Evolutionary conservation across 345 rosid genomes (phyloP).

Genomic region (Eucalyptus pauciflora): DNA sequence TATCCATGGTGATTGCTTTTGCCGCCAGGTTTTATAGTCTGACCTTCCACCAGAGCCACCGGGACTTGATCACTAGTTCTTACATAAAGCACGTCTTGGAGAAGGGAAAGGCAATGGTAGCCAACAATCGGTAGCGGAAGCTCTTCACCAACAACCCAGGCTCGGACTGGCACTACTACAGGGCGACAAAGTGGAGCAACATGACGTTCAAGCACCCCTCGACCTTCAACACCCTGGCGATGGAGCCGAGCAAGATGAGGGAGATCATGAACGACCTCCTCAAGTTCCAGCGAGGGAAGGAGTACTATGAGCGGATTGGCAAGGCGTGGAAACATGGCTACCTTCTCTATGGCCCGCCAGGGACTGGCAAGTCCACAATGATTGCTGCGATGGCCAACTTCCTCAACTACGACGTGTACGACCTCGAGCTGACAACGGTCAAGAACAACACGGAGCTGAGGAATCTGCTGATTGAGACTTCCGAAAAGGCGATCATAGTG

Average conservation of each 20-base stretch:
- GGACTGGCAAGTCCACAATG: slow-evolving; percentile 28
- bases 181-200: slow-evolving; percentile 11
- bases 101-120: slow-evolving; percentile 24
- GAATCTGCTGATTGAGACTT: slow-evolving; percentile 19
- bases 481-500: slow-evolving; percentile 18
- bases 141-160: slow-evolving; percentile 35
- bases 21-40: slow-evolving; percentile 11
- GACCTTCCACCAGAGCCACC: slow-evolving; percentile 21
- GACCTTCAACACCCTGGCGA: slow-evolving; percentile 13
- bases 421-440: slow-evolving; percentile 23
- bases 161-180: not conserved
- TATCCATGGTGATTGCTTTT: not conserved
- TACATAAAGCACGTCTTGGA: slow-evolving; percentile 25
- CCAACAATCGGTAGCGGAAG: slow-evolving; percentile 34
- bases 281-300: slow-evolving; percentile 8
- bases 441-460: slow-evolving; percentile 24
- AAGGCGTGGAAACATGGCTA: slow-evolving; percentile 36
- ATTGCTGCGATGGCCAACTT: slow-evolving; percentile 30
- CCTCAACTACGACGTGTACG: slow-evolving; percentile 16
- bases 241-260: slow-evolving; percentile 16
- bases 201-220: slow-evolving; percentile 23
- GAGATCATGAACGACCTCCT: slow-evolving; percentile 16
- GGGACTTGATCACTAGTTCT: slow-evolving; percentile 11
- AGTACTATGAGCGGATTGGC: slow-evolving; percentile 17
- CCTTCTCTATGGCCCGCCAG: slow-evolving; percentile 31